A percentile compares a stretch with the other conserved stretches of the same genome.
Conservation (phyloP, 495 filamentous ascomycete genomes). For the Lasiosphaeria hispida region DNA sequence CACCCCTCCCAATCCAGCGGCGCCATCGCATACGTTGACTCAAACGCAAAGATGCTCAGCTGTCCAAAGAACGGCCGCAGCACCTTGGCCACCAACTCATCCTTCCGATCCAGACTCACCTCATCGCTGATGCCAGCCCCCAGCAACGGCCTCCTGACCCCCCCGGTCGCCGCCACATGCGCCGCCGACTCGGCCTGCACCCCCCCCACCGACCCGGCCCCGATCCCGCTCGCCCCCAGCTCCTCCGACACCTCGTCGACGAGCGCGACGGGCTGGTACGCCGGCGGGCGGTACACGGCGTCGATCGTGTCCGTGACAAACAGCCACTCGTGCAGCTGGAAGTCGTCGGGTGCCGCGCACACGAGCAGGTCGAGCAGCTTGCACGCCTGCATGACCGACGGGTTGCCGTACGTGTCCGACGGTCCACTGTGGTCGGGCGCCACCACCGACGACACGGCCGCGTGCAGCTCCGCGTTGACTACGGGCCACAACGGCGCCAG, state of each 20-base stretch:
- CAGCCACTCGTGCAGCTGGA: constrained; percentile 93
- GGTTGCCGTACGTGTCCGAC: constrained; percentile 70
- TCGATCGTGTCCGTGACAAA: constrained; percentile 97
- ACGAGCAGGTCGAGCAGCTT: constrained; percentile 87
- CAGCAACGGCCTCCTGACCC: constrained; percentile 47
- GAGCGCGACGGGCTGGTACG: constrained; percentile 70
- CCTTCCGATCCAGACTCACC: constrained; percentile 53
- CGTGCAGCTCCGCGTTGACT: constrained; percentile 81
- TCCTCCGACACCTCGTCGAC: constrained; percentile 84
- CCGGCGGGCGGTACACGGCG: constrained; percentile 80
- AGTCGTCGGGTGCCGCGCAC: constrained; percentile 86
- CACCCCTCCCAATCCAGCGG: constrained; percentile 66
- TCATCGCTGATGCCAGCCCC: constrained; percentile 48
- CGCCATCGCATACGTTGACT: constrained; percentile 85
- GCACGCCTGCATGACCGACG: constrained; percentile 79
- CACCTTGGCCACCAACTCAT: constrained; percentile 70
- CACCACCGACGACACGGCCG: constrained; percentile 73
- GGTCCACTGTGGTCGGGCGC: constrained; percentile 59
- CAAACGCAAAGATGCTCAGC: constrained; percentile 87
- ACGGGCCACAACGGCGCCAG: constrained; percentile 85
- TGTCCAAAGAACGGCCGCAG: constrained; percentile 87
- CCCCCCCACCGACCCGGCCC: constrained; percentile 5
- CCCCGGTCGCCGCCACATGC: constrained; percentile 22
- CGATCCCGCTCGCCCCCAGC: constrained; percentile 47
- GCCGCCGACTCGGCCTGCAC: constrained; percentile 32